These are phyloP conservation scores for Pseudocercospora fuligena DNA, from an alignment of 2,329 filamentous ascomycete species.

Conservation along the genomic window DNA sequence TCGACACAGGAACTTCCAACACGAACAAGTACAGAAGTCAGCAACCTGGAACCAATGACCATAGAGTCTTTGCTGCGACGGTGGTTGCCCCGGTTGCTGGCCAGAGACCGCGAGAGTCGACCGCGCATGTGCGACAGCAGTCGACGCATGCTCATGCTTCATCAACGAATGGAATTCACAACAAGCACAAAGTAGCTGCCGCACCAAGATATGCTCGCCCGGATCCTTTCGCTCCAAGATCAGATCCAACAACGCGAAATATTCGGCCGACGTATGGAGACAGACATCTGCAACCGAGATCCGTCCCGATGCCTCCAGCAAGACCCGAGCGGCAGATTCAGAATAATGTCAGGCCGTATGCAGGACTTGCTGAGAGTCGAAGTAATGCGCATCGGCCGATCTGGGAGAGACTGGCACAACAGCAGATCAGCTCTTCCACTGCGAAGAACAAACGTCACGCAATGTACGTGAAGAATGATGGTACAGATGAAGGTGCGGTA, in stretches of 20 bases:
- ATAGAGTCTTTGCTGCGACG: not conserved
- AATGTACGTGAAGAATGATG: not conserved
- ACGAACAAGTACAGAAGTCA: not conserved
- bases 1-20: not conserved
- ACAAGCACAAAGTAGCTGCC: not conserved
- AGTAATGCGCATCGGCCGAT: not conserved
- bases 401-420: not conserved
- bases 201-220: constrained; percentile 14
- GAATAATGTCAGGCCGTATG: not conserved
- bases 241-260: constrained; percentile 12
- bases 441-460: not conserved
- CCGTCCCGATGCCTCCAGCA: not conserved
- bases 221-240: constrained; percentile 17
- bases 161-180: not conserved
- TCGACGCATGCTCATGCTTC: not conserved
- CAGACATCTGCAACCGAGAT: not conserved
- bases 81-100: not conserved
- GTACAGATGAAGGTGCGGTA: constrained; percentile 1
- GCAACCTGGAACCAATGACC: not conserved
- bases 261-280: not conserved
- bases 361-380: not conserved
- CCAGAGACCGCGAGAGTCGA: constrained; percentile 2
- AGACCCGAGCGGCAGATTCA: not conserved
- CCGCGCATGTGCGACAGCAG: not conserved
- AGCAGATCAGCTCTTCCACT: not conserved